Conservation (phyloP, 225 moss, liverwort and hornwort species). For the Pseudoscleropodium purum region DNA sequence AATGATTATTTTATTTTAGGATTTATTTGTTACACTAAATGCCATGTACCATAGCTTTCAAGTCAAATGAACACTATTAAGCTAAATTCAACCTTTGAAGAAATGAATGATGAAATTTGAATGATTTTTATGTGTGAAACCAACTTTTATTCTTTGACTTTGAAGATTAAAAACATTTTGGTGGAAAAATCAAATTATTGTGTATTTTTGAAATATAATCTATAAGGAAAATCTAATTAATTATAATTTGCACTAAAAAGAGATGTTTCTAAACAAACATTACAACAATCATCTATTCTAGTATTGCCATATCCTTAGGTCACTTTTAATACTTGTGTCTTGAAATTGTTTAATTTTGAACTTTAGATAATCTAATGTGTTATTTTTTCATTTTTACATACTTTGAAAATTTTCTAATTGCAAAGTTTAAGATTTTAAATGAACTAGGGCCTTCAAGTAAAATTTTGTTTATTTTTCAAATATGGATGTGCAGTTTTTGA, state of each 20-base stretch:
- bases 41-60: not conserved
- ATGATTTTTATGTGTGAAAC: not conserved
- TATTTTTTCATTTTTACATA: not conserved
- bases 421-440: not conserved
- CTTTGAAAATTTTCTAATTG: fast-evolving
- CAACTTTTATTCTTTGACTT: not conserved
- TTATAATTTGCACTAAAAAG: not conserved
- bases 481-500: not conserved
- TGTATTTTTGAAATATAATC: not conserved
- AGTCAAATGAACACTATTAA: not conserved
- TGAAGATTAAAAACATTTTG: too few relatives aligned
- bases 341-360: not conserved
- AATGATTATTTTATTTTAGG: not conserved
- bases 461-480: not conserved
- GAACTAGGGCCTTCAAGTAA: not conserved
- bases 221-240: not conserved
- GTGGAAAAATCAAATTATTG: fast-evolving
- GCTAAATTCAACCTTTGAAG: not conserved
- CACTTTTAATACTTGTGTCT: not conserved
- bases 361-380: fast-evolving
- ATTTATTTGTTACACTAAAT: not conserved
- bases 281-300: fast-evolving
- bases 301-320: fast-evolving
- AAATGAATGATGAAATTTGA: not conserved
- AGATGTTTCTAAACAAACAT: fast-evolving